A percentile compares a stretch with the other conserved stretches of the same genome.
Conservation (phyloP, 129 eudicot genomes). For the Logfia minima region DNA sequence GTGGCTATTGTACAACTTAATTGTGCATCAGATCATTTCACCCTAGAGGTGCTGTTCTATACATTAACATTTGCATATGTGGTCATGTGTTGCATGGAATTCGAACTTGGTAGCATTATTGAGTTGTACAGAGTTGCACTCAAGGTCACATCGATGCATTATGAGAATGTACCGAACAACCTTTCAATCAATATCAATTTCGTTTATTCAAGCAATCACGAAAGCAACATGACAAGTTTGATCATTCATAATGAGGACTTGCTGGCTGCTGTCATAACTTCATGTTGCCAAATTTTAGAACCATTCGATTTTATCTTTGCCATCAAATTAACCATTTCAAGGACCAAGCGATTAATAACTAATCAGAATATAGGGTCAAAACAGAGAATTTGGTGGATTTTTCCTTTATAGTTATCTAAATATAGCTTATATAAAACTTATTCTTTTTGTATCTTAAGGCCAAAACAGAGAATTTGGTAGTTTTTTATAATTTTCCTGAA, state of each 20-base stretch:
- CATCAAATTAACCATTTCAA: conserved; percentile 4
- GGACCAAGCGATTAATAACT: not conserved
- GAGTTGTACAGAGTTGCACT: not conserved
- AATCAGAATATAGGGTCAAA: not conserved
- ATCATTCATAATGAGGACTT: not conserved
- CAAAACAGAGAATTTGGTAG: too few species aligned
- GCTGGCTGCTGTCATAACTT: not conserved
- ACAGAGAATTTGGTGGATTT: not conserved
- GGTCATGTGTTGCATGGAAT: not conserved
- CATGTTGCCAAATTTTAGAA: not conserved
- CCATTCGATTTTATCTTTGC: not conserved
- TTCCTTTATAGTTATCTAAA: not conserved
- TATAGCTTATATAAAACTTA: not conserved
- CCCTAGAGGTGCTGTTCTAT: conserved; percentile 2
- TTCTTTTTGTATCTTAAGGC: not conserved
- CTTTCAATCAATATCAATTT: not conserved
- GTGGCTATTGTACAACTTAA: not conserved
- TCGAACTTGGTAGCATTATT: conserved; percentile 15
- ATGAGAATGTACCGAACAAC: not conserved
- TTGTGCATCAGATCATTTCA: not conserved
- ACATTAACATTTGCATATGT: not conserved
- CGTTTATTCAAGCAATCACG: not conserved
- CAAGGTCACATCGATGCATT: conserved; percentile 7
- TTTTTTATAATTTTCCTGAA: not conserved
- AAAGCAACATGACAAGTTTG: conserved; percentile 4